phyloP scores from a whole-genome alignment of 2,329 filamentous ascomycete genomes.

The Sporothrix brasiliensis region DNA sequence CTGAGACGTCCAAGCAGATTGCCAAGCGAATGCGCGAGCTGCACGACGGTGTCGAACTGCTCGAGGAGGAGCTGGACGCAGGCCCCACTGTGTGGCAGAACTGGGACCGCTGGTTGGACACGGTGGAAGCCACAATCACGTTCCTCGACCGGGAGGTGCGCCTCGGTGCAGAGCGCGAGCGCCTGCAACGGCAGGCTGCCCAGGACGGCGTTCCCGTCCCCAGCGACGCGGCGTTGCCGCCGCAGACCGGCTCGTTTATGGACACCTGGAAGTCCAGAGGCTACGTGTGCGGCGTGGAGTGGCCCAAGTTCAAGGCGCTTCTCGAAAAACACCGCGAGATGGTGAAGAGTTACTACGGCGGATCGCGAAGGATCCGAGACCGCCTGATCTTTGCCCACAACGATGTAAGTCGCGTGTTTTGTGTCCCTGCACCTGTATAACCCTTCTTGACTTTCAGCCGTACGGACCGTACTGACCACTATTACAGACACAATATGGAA shows the following conservation, averaged over 20 bases:
- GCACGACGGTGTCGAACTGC: constrained; percentile 87
- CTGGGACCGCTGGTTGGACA: constrained; percentile 87
- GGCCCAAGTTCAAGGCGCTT: constrained; percentile 73
- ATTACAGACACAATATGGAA: constrained; percentile 90
- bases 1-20: constrained; percentile 86
- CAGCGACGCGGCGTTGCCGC: neutral
- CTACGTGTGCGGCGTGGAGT: constrained; percentile 80
- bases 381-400: constrained; percentile 94
- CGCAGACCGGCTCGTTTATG: constrained; percentile 25
- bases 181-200: constrained; percentile 39
- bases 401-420: constrained; percentile 65
- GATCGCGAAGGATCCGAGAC: constrained; percentile 66
- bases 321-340: constrained; percentile 77
- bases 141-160: constrained; percentile 63
- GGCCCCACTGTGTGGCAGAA: constrained; percentile 88
- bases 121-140: constrained; percentile 63
- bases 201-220: neutral
- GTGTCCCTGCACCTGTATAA: neutral
- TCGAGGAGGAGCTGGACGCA: constrained; percentile 73
- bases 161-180: constrained; percentile 35
- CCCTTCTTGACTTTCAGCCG: neutral
- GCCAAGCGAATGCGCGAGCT: constrained; percentile 97
- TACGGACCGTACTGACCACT: constrained; percentile 10
- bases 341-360: constrained; percentile 73
- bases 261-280: constrained; percentile 69